Evolutionary conservation across 1,284 basidiomycete genomes (phyloP), one percentile per base, ranked within the genome.

Genomic region (Trichosporon sp.): DNA sequence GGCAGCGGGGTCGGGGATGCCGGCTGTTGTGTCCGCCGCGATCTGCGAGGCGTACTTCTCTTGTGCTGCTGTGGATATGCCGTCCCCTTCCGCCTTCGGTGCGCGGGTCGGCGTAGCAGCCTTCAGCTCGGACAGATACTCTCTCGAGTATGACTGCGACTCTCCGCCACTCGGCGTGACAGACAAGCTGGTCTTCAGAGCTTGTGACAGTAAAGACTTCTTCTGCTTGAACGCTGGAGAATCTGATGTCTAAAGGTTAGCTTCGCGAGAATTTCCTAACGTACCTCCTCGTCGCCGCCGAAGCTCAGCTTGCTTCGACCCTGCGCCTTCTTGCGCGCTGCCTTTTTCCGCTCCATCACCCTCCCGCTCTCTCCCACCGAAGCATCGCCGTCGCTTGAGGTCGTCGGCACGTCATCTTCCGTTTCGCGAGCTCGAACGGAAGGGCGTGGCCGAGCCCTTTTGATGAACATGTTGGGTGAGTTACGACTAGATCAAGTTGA

Each of bases 111-210:
- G 90, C 0, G 93, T 95, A 71, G 87, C 90, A 1, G 92, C 92
- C 85, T 92, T 95, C 56, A 96, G 87, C 78, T 95, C 88, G 21
- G 90, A 88, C 14, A 96, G 87, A 80, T 94, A 91, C 68, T 90
- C 91, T 35, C 88, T 86, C 71, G 91, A 90, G 80, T 97, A 97
- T 2, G 76, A 69, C 16, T 72, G 71, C 12, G 77, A 81, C 31
- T 48, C 64, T 3, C 61, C 64, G 11, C 67, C 31, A 5, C 74
- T 31, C 48, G 74, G 69, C 8, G 79, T 72, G 10, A 75, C n/a
- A 0, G 63, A 38, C 16, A 70, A 35, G 59, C 66, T 66, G 3
- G 80, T 71, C 66, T 80, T 79, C 38, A 84, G 76, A 8, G 77
- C 75, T 68, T 83, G 84, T 7, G 83, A 84, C 38, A 85, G 77